A percentile compares a stretch with the other conserved stretches of the same genome.
These are phyloP conservation scores for Tolypocladium paradoxum DNA, from an alignment of 2,329 filamentous ascomycete species.

Conservation along the genomic window DNA sequence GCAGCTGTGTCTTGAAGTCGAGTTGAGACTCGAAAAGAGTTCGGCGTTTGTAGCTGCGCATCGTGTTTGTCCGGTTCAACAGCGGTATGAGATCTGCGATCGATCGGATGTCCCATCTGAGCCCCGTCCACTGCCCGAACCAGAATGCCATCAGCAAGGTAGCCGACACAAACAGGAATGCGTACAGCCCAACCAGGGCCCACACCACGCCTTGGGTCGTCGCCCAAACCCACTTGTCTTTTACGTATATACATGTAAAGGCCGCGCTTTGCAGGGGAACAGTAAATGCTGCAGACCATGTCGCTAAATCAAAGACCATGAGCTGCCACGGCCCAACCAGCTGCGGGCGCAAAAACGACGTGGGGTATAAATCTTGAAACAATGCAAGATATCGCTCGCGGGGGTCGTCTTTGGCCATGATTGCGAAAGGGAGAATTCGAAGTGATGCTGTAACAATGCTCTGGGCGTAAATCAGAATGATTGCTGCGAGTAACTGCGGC, in stretches of 20 bases:
- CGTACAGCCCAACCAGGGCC: slow-evolving; percentile 65
- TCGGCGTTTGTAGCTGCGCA: slow-evolving; percentile 61
- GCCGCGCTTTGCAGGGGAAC: slow-evolving; percentile 71
- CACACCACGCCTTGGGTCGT: slow-evolving; percentile 69
- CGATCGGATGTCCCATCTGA: slow-evolving; percentile 77
- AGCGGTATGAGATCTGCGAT: slow-evolving; percentile 73
- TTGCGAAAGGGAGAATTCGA: slow-evolving; percentile 65
- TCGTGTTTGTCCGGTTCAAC: slow-evolving; percentile 68
- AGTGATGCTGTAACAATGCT: slow-evolving; percentile 64
- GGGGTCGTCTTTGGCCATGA: slow-evolving; percentile 57
- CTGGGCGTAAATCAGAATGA: slow-evolving; percentile 68
- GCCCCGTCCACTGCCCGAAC: slow-evolving; percentile 54
- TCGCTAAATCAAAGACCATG: slow-evolving; percentile 52
- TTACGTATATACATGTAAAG: slow-evolving; percentile 53
- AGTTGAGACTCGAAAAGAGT: slow-evolving; percentile 37
- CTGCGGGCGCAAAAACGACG: slow-evolving; percentile 52
- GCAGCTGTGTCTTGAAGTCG: slow-evolving; percentile 42
- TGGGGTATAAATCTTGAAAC: slow-evolving; percentile 58
- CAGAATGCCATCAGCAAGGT: slow-evolving; percentile 50
- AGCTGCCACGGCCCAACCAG: slow-evolving; percentile 54
- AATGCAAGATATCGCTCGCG: slow-evolving; percentile 52
- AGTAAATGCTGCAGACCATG: slow-evolving; percentile 71
- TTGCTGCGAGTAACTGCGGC: slow-evolving; percentile 63
- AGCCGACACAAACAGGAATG: slow-evolving; percentile 50
- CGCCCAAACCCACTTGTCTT: slow-evolving; percentile 65